Evolutionary conservation across 306 rosid species (phyloP), one percentile per base, ranked within the genome.

Genomic region (Phaseolus lunatus): DNA sequence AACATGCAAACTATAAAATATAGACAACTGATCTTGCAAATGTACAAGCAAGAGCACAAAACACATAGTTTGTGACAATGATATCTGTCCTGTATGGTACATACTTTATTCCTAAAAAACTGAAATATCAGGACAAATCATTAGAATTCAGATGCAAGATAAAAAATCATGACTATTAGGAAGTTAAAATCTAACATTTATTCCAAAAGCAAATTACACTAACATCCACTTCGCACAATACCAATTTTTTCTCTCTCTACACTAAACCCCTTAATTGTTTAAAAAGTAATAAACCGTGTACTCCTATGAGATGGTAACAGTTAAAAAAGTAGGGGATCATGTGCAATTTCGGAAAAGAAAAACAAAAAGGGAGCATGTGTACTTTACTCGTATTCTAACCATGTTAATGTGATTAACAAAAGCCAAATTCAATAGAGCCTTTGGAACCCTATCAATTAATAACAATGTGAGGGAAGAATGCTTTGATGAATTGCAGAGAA

Each of bases 401-500:
- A 18, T 18, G 41, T 6, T 14, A 26, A 59, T 15, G 35, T 57
- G 16, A 27, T 9, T 62, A 8, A 8, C 45, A 62, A 67, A 67
- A 49, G 23, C 23, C 22, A n/a, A 73, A 10, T 31, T 9, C 12
- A 52, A 56, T 23, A 2, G 3, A 47, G 4, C 5, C 7, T 4
- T 10, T 9, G 2, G 3, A 67, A 67, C 11, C 35, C 29, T 26
- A 33, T 35, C 26, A 79, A 61, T 31, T 18, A 52, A 19, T 41
- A 33, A 78, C 18, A 16, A 70, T 16, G 27, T 3, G 39, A 16
- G 0, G n/a, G n/a, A 9, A 73, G 1, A 23, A 58, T n/a, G 48
- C n/a, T n/a, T 49, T 18, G 23, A 16, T 47, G 39, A 83, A 64
- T 47, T 43, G 22, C 22, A 61, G 72, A 47, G 47, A 27, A 26